Conservation (phyloP, 495 filamentous ascomycete species). For the Neurospora sp. region DNA sequence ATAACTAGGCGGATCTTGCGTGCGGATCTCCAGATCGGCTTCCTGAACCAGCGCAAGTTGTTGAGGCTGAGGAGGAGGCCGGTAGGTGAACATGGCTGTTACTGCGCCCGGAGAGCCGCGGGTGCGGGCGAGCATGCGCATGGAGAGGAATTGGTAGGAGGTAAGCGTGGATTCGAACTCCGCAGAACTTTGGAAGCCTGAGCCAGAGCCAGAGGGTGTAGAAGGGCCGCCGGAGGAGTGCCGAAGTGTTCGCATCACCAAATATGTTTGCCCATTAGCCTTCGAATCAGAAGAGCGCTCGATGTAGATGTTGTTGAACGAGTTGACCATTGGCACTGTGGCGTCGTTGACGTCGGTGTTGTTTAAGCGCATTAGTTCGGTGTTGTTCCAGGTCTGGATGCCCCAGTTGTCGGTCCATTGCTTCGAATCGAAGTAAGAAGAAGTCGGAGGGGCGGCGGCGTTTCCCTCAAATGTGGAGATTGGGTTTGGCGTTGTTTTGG, state of each 20-base stretch:
- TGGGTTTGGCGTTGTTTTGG: constrained; percentile 11
- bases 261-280: constrained; percentile 34
- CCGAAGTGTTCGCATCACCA: constrained; percentile 53
- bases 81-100: constrained; percentile 61
- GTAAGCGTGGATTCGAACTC: constrained; percentile 49
- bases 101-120: constrained; percentile 48
- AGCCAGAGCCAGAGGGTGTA: background rate
- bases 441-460: constrained; percentile 22
- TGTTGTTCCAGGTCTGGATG: constrained; percentile 50
- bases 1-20: constrained; percentile 42
- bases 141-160: constrained; percentile 49
- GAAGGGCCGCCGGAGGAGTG: constrained; percentile 13
- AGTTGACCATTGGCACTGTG: constrained; percentile 47
- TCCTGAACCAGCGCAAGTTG: constrained; percentile 43
- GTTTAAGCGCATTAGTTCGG: constrained; percentile 12
- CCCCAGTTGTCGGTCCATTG: constrained; percentile 43
- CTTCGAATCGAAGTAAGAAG: constrained; percentile 26
- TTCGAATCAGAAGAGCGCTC: constrained; percentile 27
- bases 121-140: constrained; percentile 50
- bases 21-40: constrained; percentile 69
- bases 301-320: constrained; percentile 55
- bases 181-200: constrained; percentile 47
- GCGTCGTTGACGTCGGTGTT: constrained; percentile 27
- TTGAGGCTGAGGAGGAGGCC: constrained; percentile 16
- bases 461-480: constrained; percentile 16